Base-by-base conservation (phyloP, 2,329 filamentous ascomycete genomes). In the Neopestalotiopsis rosae region DNA sequence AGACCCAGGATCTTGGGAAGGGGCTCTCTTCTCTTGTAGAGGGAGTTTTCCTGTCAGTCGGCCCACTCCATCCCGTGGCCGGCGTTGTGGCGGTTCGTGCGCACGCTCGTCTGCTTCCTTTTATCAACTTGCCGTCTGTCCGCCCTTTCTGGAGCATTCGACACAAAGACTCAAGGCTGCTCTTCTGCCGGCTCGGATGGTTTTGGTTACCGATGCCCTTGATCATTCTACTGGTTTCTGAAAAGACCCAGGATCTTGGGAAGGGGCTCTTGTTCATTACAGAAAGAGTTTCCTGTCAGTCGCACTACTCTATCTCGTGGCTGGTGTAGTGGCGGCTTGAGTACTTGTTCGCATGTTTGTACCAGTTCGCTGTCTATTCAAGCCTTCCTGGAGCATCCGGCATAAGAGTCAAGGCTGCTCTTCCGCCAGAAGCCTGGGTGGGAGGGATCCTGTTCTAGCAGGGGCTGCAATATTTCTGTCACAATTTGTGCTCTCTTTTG, bases 351-450 rank as follows among this genome's bases (percentile, higher is more conserved):
- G 17, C 40, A 28, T 42, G 63, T 65, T 24, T 38, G 42, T 12
- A 56, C 40, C 24, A 45, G 28, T 6, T 49, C 49, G 63, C 34
- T 32, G 20, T 63, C 28, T 6, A 13, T 57, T 28, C 20, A 49
- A 13, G 40, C 40, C 61, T 14, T 14, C 20, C 14, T 14, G 61
- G 61, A 28, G 61, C 61, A 13, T 20, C 20, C 63, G 13, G 32
- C 45, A 57, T 45, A 28, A 66, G 63, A 66, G 63, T 66, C 63
- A 66, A 66, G 63, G 63, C 63, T 66, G 49, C 63, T 66, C 63
- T 57, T n/a, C 63, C 63, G 49, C 63, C 63, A 66, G 63, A 66
- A 66, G 63, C 63, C 63, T 66, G 63, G 63, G 63, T 38, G 63
- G 63, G 63, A 57, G 63, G 63, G 63, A 57, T 20, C 63, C 63